These are phyloP conservation scores for Aspergillus heteromorphus DNA, from an alignment of 495 filamentous ascomycete genomes.

Conservation along the genomic window DNA sequence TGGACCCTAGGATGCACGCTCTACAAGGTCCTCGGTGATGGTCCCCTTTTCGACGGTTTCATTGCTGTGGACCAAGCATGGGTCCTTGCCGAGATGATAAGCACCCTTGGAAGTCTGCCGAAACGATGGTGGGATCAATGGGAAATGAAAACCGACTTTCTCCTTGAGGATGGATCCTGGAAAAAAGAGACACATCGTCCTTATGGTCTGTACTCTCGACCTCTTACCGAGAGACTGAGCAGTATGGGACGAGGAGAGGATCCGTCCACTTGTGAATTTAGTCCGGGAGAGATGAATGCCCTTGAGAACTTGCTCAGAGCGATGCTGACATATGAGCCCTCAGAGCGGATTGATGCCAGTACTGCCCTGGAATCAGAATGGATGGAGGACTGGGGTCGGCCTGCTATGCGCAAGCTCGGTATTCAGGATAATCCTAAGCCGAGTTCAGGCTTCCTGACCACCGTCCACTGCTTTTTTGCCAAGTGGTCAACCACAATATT, in stretches of 20 bases:
- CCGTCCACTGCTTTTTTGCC: no score
- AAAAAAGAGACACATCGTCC: conserved; percentile 1
- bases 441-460: no score
- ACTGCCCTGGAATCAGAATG: conserved; percentile 6
- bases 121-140: conserved; percentile 17
- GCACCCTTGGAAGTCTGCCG: conserved; percentile 17
- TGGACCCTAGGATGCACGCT: conserved; percentile 21
- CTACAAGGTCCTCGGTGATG: conserved; percentile 18
- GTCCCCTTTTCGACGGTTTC: conserved; percentile 17
- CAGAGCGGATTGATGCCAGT: conserved; percentile 17
- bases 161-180: conserved; percentile 12
- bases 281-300: conserved; percentile 14
- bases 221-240: conserved; percentile 14
- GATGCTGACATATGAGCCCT: conserved; percentile 27
- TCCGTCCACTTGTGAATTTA: conserved; percentile 1
- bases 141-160: conserved; percentile 8
- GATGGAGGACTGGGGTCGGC: conserved; percentile 5
- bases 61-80: conserved; percentile 11
- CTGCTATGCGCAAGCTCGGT: neutral
- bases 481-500: no score
- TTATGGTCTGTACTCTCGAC: conserved; percentile 6
- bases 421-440: no score
- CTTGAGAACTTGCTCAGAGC: conserved; percentile 21
- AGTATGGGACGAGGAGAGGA: conserved; percentile 19
- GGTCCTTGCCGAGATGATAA: conserved; percentile 17